These are phyloP conservation scores for Ophiostoma piceae DNA, from an alignment of 2,329 filamentous ascomycete species.

Conservation along the genomic window DNA sequence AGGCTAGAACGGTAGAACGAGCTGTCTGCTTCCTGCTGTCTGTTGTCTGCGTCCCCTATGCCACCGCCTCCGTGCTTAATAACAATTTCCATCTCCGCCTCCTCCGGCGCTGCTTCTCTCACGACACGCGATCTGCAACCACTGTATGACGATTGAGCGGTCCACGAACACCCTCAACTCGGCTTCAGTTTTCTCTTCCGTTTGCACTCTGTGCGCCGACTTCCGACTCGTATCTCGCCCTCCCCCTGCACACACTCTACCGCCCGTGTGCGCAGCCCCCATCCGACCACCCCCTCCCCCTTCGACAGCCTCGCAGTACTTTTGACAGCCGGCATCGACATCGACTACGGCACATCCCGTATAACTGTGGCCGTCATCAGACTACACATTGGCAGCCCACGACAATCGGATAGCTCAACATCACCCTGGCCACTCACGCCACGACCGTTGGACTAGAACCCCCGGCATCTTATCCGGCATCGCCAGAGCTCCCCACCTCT, in stretches of 20 bases:
- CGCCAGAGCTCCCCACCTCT: background rate
- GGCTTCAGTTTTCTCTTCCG: background rate
- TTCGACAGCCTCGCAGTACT: background rate
- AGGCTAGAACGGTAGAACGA: conserved; percentile 12
- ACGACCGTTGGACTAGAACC: background rate
- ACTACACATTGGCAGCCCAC: background rate
- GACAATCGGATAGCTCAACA: background rate
- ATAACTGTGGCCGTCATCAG: background rate
- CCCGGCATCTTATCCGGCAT: background rate
- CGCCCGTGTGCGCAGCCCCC: background rate
- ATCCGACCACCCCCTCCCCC: background rate
- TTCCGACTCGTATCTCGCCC: background rate
- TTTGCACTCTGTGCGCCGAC: background rate
- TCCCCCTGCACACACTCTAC: background rate
- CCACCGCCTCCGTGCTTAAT: conserved; percentile 6
- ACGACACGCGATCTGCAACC: conserved; percentile 17
- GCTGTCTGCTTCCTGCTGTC: background rate
- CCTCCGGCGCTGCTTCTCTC: conserved; percentile 10
- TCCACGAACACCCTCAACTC: background rate
- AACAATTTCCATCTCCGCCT: conserved; percentile 15
- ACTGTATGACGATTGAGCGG: conserved; percentile 11
- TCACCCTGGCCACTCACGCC: background rate
- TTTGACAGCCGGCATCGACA: background rate
- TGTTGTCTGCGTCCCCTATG: conserved; percentile 1
- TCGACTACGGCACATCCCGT: background rate